Conservation (phyloP, 2,329 filamentous ascomycete genomes). For the Ceratocystis colombiana region DNA sequence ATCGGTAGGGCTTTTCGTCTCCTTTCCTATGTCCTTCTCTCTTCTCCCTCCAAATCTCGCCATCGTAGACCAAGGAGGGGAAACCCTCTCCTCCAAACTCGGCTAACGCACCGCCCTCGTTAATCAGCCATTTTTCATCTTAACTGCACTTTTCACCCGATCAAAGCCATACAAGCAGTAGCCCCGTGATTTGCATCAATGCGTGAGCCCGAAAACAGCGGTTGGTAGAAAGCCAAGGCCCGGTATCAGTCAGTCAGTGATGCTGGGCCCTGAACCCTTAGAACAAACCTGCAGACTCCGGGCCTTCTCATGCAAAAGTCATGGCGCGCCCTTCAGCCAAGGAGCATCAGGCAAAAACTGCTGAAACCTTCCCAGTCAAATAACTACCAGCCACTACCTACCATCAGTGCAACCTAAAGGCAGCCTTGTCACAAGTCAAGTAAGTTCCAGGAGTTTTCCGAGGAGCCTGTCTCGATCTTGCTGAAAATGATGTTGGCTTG, state of each 20-base stretch:
- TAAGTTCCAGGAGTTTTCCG: not conserved
- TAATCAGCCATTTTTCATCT: slow-evolving; percentile 1
- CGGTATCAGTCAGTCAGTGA: too few relatives aligned
- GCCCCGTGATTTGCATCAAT: too few relatives aligned
- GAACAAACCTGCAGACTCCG: too few relatives aligned
- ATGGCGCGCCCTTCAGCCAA: not conserved
- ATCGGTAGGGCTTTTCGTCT: not conserved
- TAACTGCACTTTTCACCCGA: not conserved
- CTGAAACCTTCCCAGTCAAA: not conserved
- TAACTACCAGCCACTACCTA: not conserved
- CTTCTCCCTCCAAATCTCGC: not conserved
- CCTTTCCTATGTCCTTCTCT: not conserved
- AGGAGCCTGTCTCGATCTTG: not conserved
- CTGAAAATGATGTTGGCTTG: not conserved
- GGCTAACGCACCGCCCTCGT: slow-evolving; percentile 11
- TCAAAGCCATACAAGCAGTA: not conserved
- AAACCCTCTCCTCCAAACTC: slow-evolving; percentile 1
- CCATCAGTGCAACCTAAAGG: not conserved
- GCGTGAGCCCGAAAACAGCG: too few relatives aligned
- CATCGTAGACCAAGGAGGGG: not conserved
- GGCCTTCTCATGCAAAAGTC: not conserved
- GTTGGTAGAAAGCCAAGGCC: too few relatives aligned
- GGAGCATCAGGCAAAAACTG: not conserved
- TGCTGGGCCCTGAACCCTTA: too few relatives aligned
- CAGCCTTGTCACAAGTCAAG: not conserved